phyloP scores from a whole-genome alignment of 163 green algal species.

The Scenedesmus sp. region DNA sequence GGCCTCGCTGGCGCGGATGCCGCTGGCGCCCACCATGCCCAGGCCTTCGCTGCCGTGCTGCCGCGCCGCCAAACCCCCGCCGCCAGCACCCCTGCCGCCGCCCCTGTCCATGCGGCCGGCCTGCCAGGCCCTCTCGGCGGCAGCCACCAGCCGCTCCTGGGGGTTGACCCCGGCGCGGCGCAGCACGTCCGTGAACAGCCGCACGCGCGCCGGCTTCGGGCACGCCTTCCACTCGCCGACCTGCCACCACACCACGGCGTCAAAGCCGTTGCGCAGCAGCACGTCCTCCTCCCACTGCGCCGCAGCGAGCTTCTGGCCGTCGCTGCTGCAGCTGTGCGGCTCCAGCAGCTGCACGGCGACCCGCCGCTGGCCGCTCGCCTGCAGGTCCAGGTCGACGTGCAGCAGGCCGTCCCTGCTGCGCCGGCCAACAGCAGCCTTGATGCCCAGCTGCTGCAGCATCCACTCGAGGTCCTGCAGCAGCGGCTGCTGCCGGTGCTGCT shows the following conservation, averaged over 20 bases:
- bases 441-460: slow-evolving; percentile 37
- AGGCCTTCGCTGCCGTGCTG: background rate
- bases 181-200: slow-evolving; percentile 42
- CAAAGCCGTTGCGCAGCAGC: slow-evolving; percentile 42
- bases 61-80: background rate
- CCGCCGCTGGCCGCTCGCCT: slow-evolving; percentile 4
- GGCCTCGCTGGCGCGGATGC: slow-evolving; percentile 24
- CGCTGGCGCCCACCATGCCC: slow-evolving; percentile 8
- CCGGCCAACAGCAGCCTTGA: background rate
- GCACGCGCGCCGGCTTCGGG: background rate
- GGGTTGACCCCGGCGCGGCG: slow-evolving; percentile 26
- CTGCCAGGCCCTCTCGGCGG: slow-evolving; percentile 25
- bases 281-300: slow-evolving; percentile 36
- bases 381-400: slow-evolving; percentile 38
- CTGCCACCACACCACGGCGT: slow-evolving; percentile 27
- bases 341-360: slow-evolving; percentile 42
- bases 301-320: slow-evolving; percentile 36
- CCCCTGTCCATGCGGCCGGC: background rate
- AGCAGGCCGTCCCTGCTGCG: slow-evolving; percentile 21
- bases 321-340: background rate
- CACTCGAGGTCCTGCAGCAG: slow-evolving; percentile 23
- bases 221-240: slow-evolving; percentile 5
- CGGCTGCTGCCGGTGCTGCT: slow-evolving; percentile 16
- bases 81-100: background rate
- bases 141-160: slow-evolving; percentile 21